A percentile compares a stretch with the other conserved stretches of the same genome.
phyloP scores from a whole-genome alignment of 2,329 filamentous ascomycete genomes.

The Niveomyces coronatus region DNA sequence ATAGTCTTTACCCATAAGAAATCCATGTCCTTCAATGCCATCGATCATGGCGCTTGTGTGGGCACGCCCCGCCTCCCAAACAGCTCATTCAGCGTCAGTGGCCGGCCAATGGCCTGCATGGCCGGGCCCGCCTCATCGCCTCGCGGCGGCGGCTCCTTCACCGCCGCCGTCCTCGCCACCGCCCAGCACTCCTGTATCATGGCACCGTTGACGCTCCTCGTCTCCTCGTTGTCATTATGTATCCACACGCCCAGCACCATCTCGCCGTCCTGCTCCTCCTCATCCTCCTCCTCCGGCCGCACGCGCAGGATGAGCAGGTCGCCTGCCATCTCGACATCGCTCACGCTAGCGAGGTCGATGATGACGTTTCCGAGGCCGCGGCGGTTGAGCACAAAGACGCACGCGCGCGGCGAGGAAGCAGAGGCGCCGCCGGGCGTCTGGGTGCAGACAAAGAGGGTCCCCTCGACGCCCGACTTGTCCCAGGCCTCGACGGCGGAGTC shows the following conservation, averaged over 20 bases:
- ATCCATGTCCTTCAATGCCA: too few species aligned
- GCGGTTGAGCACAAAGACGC: conserved; percentile 65
- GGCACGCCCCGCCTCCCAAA: conserved; percentile 26
- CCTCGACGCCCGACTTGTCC: conserved; percentile 81
- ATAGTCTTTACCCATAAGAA: too few species aligned
- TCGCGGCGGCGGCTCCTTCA: conserved; percentile 19
- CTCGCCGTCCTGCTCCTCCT: conserved; percentile 12
- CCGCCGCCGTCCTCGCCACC: conserved; percentile 19
- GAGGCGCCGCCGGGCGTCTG: conserved; percentile 32
- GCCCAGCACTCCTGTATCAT: conserved; percentile 35
- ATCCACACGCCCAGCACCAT: conserved; percentile 45
- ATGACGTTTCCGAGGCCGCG: conserved; percentile 61
- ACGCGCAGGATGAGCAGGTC: conserved; percentile 43
- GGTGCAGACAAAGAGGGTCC: conserved; percentile 79
- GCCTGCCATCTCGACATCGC: conserved; percentile 51
- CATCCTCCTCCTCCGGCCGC: conserved; percentile 24
- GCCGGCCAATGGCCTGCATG: conserved; percentile 33
- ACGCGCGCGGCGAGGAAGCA: conserved; percentile 30
- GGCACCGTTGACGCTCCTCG: conserved; percentile 29
- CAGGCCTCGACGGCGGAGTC: conserved; percentile 53
- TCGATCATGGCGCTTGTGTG: conserved; percentile 9
- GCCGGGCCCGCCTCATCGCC: conserved; percentile 30
- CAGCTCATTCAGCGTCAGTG: conserved; percentile 34
- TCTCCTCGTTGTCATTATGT: conserved; percentile 38
- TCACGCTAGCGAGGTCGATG: conserved; percentile 50